These are phyloP conservation scores for Blastobotrys persicus DNA, from an alignment of 1,139 yeast genomes.

Conservation along the genomic window DNA sequence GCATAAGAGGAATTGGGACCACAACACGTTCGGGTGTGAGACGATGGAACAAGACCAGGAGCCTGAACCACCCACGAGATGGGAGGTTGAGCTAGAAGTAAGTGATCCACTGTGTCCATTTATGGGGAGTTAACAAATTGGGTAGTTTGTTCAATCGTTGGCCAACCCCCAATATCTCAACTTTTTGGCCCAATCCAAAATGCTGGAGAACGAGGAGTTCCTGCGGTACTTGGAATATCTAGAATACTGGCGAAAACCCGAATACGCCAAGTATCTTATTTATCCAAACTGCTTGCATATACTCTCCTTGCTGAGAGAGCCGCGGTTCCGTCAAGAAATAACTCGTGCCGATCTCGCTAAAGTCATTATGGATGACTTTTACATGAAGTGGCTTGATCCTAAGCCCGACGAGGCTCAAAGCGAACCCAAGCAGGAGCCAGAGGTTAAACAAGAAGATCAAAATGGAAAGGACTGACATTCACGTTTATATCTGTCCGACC, in stretches of 20 bases:
- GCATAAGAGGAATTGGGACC: not conserved
- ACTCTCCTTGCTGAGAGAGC: slow-evolving; percentile 50
- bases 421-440: not conserved
- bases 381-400: slow-evolving; percentile 38
- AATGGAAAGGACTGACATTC: too few relatives aligned
- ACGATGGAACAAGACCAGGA: slow-evolving; percentile 17
- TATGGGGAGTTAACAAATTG: too few relatives aligned
- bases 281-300: slow-evolving; percentile 72
- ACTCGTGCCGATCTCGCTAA: slow-evolving; percentile 42
- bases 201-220: slow-evolving; percentile 59
- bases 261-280: slow-evolving; percentile 62
- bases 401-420: slow-evolving; percentile 2
- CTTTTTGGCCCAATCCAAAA: slow-evolving; percentile 71
- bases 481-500: too few relatives aligned
- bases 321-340: slow-evolving; percentile 41
- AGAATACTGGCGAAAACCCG: slow-evolving; percentile 71
- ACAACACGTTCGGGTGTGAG: too few relatives aligned
- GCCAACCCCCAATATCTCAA: slow-evolving; percentile 75
- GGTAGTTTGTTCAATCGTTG: slow-evolving; percentile 69
- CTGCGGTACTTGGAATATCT: slow-evolving; percentile 63
- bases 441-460: not conserved
- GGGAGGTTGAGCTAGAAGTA: slow-evolving; percentile 77
- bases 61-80: slow-evolving; percentile 58
- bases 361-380: slow-evolving; percentile 43
- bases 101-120: slow-evolving; percentile 25